A percentile compares a stretch with the other conserved stretches of the same genome.
These are phyloP conservation scores for Carex scoparia DNA, from an alignment of 176 grass and related monocot species.

Conservation along the genomic window DNA sequence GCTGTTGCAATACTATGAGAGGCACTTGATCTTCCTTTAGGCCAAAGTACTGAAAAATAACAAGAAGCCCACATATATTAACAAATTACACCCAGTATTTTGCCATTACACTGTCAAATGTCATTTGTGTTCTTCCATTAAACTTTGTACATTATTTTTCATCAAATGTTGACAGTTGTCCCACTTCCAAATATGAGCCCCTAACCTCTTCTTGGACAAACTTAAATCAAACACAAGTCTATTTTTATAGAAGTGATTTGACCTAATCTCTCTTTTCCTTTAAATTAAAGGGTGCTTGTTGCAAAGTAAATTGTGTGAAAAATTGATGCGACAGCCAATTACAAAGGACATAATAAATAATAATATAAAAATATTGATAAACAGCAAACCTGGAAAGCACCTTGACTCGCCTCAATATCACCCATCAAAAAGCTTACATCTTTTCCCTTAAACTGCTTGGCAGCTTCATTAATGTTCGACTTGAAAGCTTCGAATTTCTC, in stretches of 20 bases:
- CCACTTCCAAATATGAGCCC: background rate
- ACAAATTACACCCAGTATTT: background rate
- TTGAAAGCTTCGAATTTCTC: slow-evolving; percentile 67
- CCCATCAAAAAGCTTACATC: slow-evolving; percentile 85
- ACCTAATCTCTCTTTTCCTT: background rate
- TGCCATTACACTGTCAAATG: background rate
- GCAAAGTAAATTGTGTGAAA: background rate
- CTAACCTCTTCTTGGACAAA: background rate
- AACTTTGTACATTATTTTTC: background rate
- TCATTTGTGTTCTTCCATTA: background rate
- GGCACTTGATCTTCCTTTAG: slow-evolving; percentile 73
- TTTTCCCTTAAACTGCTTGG: slow-evolving; percentile 62
- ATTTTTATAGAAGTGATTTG: background rate
- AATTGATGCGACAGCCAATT: background rate
- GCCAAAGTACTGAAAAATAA: slow-evolving; percentile 65
- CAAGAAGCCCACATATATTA: slow-evolving; percentile 6
- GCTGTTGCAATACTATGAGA: slow-evolving; percentile 64
- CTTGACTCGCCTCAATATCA: slow-evolving; percentile 69
- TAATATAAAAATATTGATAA: background rate
- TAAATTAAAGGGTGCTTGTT: background rate
- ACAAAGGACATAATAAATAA: slow-evolving; percentile 2
- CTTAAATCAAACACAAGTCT: background rate
- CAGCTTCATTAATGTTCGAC: slow-evolving; percentile 42
- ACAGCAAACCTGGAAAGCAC: slow-evolving; percentile 71
- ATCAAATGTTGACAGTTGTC: background rate